Conservation (phyloP, 169 alveolate species). For the Cryptosporidium meleagridis region DNA sequence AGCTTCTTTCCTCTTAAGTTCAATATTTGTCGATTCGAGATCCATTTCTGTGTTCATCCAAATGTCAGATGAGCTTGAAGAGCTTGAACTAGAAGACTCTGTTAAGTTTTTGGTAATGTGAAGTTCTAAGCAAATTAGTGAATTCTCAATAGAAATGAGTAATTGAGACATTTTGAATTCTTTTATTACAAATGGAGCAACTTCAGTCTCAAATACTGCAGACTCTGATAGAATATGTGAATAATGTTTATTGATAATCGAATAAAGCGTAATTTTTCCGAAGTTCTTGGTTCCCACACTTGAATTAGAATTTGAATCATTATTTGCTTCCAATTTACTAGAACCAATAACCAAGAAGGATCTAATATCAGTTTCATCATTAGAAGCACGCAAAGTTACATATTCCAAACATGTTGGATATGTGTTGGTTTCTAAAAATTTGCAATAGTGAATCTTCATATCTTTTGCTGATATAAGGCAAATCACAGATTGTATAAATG, state of each 20-base stretch:
- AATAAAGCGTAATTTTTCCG: conserved; percentile 15
- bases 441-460: conserved; percentile 7
- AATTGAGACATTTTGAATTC: conserved; percentile 15
- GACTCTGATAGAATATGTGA: conserved; percentile 11
- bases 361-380: not conserved
- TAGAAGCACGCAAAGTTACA: conserved; percentile 8
- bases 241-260: not conserved
- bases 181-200: conserved; percentile 50
- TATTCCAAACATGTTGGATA: conserved; percentile 71
- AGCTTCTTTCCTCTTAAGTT: conserved; percentile 3
- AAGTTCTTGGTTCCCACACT: not conserved
- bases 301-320: not conserved
- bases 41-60: not conserved
- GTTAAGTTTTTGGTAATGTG: not conserved
- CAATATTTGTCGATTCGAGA: not conserved
- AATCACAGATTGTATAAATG: conserved; percentile 15
- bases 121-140: conserved; percentile 26
- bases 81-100: not conserved
- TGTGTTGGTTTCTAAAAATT: conserved; percentile 1
- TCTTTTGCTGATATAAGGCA: conserved; percentile 43
- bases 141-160: conserved; percentile 52
- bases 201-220: conserved; percentile 17
- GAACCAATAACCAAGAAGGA: conserved; percentile 59
- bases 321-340: conserved; percentile 4
- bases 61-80: conserved; percentile 16